phyloP scores from a whole-genome alignment of 2,329 filamentous ascomycete genomes.

The Alternaria panax region DNA sequence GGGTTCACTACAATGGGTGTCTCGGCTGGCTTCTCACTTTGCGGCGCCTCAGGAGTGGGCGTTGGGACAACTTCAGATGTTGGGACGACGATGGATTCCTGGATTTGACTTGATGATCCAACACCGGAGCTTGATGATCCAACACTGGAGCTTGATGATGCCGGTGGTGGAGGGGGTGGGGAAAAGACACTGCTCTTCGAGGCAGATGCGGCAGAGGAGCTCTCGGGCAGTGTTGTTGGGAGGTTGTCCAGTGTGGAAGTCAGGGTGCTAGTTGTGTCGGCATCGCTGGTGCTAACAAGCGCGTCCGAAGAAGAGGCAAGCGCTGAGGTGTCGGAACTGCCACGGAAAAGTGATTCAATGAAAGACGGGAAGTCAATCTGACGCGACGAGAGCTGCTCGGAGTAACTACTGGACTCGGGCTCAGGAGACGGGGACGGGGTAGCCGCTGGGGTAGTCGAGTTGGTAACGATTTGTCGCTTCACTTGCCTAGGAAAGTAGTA shows the following conservation, averaged over 20 bases:
- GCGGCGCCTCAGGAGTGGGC: constrained; percentile 10
- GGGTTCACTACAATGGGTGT: background rate
- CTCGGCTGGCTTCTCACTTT: constrained; percentile 5
- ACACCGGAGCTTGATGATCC: background rate
- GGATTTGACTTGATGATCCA: background rate
- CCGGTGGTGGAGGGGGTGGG: constrained; percentile 7
- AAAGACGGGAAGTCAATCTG: constrained; percentile 38
- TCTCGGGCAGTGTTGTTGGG: constrained; percentile 27
- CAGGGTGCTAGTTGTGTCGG: constrained; percentile 19
- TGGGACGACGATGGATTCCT: background rate
- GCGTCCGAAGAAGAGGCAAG: constrained; percentile 11
- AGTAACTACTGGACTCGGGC: constrained; percentile 18
- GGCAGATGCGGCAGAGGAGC: constrained; percentile 4
- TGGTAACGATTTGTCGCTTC: constrained; percentile 53
- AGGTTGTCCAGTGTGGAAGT: constrained; percentile 20
- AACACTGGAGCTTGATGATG: background rate
- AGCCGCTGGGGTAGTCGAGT: constrained; percentile 41
- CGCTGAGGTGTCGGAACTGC: constrained; percentile 22
- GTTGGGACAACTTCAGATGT: constrained; percentile 4
- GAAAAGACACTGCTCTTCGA: constrained; percentile 2
- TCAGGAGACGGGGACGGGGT: constrained; percentile 22
- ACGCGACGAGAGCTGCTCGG: constrained; percentile 26
- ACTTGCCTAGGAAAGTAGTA: constrained; percentile 59
- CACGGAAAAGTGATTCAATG: constrained; percentile 35
- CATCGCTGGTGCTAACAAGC: constrained; percentile 19